Conservation (phyloP, 2,329 filamentous ascomycete species). For the Chrysosporium queenslandicum region DNA sequence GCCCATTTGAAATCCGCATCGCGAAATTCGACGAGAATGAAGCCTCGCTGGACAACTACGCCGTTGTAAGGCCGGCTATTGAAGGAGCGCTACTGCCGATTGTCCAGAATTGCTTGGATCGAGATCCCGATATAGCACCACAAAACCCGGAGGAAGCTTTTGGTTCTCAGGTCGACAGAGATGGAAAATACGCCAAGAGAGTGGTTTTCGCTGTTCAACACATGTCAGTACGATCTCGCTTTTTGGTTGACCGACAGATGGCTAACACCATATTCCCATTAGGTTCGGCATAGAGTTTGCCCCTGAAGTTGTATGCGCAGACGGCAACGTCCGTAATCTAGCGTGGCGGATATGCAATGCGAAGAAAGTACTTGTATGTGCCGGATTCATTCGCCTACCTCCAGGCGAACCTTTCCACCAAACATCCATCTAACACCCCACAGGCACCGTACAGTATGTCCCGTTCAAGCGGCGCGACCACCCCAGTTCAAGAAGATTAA, state of each 20-base stretch:
- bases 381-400: too few relatives aligned
- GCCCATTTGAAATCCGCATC: slow-evolving; percentile 85
- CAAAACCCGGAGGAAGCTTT: slow-evolving; percentile 69
- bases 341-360: slow-evolving; percentile 94
- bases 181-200: slow-evolving; percentile 77
- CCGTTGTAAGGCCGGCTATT: slow-evolving; percentile 57
- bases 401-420: background rate
- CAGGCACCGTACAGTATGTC: slow-evolving; percentile 66
- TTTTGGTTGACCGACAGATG: slow-evolving; percentile 9
- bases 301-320: slow-evolving; percentile 79
- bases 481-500: slow-evolving; percentile 38
- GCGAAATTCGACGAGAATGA: slow-evolving; percentile 67
- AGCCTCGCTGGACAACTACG: slow-evolving; percentile 50
- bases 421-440: slow-evolving; percentile 2
- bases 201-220: slow-evolving; percentile 91
- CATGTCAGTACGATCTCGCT: slow-evolving; percentile 54
- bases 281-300: slow-evolving; percentile 90
- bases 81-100: slow-evolving; percentile 71
- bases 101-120: slow-evolving; percentile 84
- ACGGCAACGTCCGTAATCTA: slow-evolving; percentile 80
- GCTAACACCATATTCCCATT: slow-evolving; percentile 6
- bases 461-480: slow-evolving; percentile 51
- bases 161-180: slow-evolving; percentile 71
- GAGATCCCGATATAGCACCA: slow-evolving; percentile 82
- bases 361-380: slow-evolving; percentile 82